Evolutionary conservation across 345 rosid species (phyloP).

Genomic region (Salix purpurea): DNA sequence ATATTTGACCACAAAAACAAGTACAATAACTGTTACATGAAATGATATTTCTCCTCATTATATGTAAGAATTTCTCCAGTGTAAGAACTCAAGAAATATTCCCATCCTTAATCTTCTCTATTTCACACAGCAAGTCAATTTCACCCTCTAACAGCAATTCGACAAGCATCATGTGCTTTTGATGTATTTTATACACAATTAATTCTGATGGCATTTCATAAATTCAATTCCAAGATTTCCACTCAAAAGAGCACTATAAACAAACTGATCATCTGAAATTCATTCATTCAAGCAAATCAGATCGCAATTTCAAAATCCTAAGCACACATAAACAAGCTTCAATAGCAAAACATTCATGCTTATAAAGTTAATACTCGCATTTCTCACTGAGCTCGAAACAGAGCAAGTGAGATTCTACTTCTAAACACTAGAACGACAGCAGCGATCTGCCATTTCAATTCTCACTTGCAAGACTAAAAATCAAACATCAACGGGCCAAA

Average conservation of each 20-base stretch:
- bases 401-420: not conserved
- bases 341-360: not conserved
- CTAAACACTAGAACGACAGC: not conserved
- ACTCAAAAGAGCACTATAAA: not conserved
- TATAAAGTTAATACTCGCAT: not conserved
- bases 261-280: not conserved
- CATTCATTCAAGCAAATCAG: not conserved
- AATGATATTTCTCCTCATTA: not conserved
- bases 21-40: not conserved
- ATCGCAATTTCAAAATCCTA: not conserved
- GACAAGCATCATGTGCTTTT: not conserved
- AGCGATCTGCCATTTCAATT: constrained; percentile 4
- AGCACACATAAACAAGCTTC: not conserved
- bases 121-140: not conserved
- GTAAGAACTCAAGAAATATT: not conserved
- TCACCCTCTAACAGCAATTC: not conserved
- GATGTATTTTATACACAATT: not conserved
- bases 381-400: constrained; percentile 2
- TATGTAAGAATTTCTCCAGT: not conserved
- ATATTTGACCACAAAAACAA: not conserved
- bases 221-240: not conserved
- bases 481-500: not conserved
- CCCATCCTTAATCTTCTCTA: not conserved
- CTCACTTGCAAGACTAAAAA: not conserved
- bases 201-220: not conserved